Conservation (phyloP, 2,329 filamentous ascomycete species). For the Dothideomycetes sp. region DNA sequence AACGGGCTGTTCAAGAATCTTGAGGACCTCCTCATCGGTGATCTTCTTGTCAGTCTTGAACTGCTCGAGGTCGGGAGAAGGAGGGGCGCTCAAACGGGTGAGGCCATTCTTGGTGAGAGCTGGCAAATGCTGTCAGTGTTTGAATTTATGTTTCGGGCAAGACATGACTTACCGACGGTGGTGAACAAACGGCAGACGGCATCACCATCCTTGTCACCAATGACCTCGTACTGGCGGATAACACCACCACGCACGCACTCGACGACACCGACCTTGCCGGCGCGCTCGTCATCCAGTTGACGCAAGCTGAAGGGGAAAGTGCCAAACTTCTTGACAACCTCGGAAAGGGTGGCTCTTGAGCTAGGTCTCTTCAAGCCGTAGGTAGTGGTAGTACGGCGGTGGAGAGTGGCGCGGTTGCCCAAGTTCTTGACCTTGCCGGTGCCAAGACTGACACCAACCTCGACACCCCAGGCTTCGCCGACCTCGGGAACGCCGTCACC, state of each 20-base stretch:
- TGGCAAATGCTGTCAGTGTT: constrained; percentile 30
- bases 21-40: constrained; percentile 85
- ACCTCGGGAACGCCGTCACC: constrained; percentile 83
- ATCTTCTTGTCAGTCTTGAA: constrained; percentile 97
- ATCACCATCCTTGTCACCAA: constrained; percentile 82
- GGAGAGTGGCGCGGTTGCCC: constrained; percentile 78
- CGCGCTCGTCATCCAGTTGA: constrained; percentile 92
- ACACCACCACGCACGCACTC: constrained; percentile 92
- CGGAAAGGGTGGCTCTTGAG: constrained; percentile 83
- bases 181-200: constrained; percentile 81
- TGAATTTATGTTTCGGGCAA: background rate
- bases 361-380: constrained; percentile 91
- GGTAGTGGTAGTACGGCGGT: constrained; percentile 84
- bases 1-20: constrained; percentile 84
- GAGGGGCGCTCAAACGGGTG: constrained; percentile 71
- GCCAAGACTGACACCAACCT: constrained; percentile 85
- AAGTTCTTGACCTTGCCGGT: constrained; percentile 91
- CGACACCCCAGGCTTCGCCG: constrained; percentile 94
- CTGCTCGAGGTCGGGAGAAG: constrained; percentile 67
- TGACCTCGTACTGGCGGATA: constrained; percentile 90
- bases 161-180: constrained; percentile 72
- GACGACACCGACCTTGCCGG: constrained; percentile 89
- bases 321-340: constrained; percentile 95
- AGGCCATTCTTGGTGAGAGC: constrained; percentile 97
- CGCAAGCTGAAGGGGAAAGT: constrained; percentile 96